These are phyloP conservation scores for Sordariomycetes sp. DNA, from an alignment of 2,329 filamentous ascomycete species.

Conservation along the genomic window DNA sequence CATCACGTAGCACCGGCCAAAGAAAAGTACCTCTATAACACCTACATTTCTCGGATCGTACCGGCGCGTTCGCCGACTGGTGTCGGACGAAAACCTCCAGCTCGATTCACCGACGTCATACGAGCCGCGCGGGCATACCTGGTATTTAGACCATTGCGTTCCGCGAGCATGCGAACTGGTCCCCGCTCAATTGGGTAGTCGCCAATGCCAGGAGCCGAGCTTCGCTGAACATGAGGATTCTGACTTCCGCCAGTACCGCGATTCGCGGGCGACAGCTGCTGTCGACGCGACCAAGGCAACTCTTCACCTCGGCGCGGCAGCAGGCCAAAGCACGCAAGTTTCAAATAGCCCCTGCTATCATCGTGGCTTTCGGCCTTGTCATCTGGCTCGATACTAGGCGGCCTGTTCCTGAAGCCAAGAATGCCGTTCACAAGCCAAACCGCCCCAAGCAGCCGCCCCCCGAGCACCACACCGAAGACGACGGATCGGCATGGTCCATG, in stretches of 20 bases:
- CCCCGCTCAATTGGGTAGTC: background rate
- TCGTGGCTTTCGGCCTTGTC: background rate
- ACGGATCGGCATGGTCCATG: constrained; percentile 30
- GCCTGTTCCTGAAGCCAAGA: background rate
- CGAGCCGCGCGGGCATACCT: background rate
- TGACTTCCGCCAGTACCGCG: background rate
- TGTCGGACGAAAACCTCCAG: background rate
- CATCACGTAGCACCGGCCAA: too few species aligned
- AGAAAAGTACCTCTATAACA: background rate
- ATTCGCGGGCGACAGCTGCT: background rate
- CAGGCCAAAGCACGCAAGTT: background rate
- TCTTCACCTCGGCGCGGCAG: background rate
- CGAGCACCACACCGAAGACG: background rate
- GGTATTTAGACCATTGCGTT: background rate
- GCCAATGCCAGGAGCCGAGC: background rate
- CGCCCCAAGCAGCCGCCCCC: background rate
- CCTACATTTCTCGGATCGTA: background rate
- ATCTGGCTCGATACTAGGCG: background rate
- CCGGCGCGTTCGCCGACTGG: background rate
- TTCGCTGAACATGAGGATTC: background rate
- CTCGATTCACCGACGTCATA: background rate
- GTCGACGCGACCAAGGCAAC: background rate
- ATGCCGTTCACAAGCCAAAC: background rate
- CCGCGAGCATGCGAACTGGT: background rate
- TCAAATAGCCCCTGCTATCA: background rate